Base-by-base conservation (phyloP, 2,329 filamentous ascomycete genomes). In the Phyllosticta ampelicida region DNA sequence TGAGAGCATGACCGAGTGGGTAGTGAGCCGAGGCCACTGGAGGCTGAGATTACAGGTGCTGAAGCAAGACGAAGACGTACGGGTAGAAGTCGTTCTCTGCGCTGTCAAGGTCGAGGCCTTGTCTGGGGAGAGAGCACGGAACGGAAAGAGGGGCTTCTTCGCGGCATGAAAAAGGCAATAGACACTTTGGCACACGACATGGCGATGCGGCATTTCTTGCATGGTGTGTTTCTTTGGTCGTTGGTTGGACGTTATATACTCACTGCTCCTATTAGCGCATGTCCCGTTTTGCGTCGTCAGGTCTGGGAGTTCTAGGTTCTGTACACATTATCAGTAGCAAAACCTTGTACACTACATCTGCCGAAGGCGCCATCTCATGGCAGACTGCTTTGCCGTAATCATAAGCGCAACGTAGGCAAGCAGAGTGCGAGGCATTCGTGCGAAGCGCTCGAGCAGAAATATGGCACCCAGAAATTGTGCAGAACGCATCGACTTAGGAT, bases 81-180 rank as follows among this genome's bases (percentile, higher is more conserved):
- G 76, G 1, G 77, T 86, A 58, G 86, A 92, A 72, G 86, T 89
- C 60, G 78, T 89, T 20, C 78, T 95, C 54, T 78, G 87, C 16
- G 87, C 84, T 0, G 87, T 91, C 30, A 90, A 88, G 70, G 68
- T 95, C 23, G 87, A 95, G 63, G 86, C 85, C 0, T 80, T 84
- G 64, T 86, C 79, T 56, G 79, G 78, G 8, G 83, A 92, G 71
- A 76, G 78, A 61, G 78, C 78, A 10, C 80, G 88, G 62, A 95
- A 95, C 73, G 73, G 73, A 54, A 71, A 76, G 54, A 79, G 87
- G 61, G 74, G 72, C 0, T 95, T 95, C 68, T 70, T 95, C 55
- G 62, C 48, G 36, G 36, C 36, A 44, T 44, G 36, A 44, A 18
- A n/a, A 44, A 18, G 36, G 13, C 3, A 44, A 5, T 44, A n/a